A percentile compares a stretch with the other conserved stretches of the same genome.
phyloP scores from a whole-genome alignment of 768 basidiomycete genomes.

The Saitozyma podzolica region DNA sequence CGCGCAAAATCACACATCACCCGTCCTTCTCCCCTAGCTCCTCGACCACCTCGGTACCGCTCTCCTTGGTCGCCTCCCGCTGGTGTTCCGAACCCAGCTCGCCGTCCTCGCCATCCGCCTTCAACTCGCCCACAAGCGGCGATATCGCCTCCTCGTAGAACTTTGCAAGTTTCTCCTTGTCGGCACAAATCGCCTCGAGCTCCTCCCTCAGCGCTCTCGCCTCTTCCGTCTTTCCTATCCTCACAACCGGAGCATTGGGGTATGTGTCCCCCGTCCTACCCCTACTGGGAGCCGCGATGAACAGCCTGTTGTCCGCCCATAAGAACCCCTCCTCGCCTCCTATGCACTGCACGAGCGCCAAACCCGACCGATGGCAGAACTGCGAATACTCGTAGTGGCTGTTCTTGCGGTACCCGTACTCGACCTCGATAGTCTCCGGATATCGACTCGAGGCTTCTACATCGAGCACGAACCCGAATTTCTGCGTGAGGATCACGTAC shows the following conservation, averaged over 20 bases:
- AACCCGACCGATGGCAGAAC: constrained; percentile 85
- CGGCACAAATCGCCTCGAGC: constrained; percentile 67
- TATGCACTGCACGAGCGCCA: constrained; percentile 84
- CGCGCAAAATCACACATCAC: no score
- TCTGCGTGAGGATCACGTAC: constrained; percentile 66
- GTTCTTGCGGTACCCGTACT: constrained; percentile 82
- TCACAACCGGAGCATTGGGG: constrained; percentile 26
- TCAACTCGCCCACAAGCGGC: no score
- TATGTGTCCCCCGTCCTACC: constrained; percentile 34
- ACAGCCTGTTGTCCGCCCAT: constrained; percentile 81
- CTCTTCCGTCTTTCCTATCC: constrained; percentile 58
- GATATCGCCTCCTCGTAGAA: constrained; percentile 80
- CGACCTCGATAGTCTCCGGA: constrained; percentile 77
- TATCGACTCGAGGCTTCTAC: constrained; percentile 75
- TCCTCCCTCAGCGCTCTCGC: constrained; percentile 66
- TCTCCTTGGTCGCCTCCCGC: no score
- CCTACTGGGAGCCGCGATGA: constrained; percentile 51
- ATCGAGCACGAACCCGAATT: constrained; percentile 72
- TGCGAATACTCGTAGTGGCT: constrained; percentile 71
- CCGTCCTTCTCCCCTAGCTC: no score
- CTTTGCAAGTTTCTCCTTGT: constrained; percentile 58
- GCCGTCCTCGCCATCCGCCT: no score
- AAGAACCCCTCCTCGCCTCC: constrained; percentile 77
- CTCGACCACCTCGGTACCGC: no score
- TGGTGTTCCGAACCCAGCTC: no score